Base-by-base conservation (phyloP, 352 stramenopile genomes). In the Bremia lactucae region DNA sequence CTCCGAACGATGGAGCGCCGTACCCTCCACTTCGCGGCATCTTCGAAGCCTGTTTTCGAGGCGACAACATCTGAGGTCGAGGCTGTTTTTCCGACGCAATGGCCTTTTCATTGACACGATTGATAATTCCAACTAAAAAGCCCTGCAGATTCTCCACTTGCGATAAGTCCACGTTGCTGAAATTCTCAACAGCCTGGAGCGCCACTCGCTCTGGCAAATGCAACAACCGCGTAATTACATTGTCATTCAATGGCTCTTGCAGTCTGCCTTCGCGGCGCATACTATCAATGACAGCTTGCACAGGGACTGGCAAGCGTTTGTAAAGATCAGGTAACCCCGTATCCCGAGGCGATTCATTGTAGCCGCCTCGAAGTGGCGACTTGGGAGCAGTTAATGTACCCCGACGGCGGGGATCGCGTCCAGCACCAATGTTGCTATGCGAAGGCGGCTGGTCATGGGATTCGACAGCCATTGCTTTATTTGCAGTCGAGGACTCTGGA, bases 101-200 rank as follows among this genome's bases (percentile, higher is more conserved):
- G 8, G 58, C 48, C 40, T 78, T 79, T 35, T 88, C 78, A 16
- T 86, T 72, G 8, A 88, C 72, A 33, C 75, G 75, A 37, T 86
- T 88, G 56, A 91, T 86, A 41, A 91, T 91, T 19, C 78, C 78
- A 3, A 88, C 71, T 2, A 91, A 58, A 50, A 91, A 91, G 10
- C 73, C 73, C 45, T 88, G 68, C 18, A 88, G 39, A 47, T 87
- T 87, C n/a, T 68, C 61, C 22, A 91, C 65, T 22, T 83, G 68
- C n/a, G 68, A 53, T 8, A 87, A 46, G 56, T 91, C 75, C 21
- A 75, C 68, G 41, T 80, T 81, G 59, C 59, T 80, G 34, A 91
- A 83, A 38, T 88, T 91, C 26, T 86, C 73, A 1, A 88, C 72
- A 2, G 72, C 78, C 8, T 62, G 62, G 18, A 86, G 9, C 10